A percentile compares a stretch with the other conserved stretches of the same genome.
Evolutionary conservation across 108 stramenopile species (phyloP).

Genomic region (Cyclotella choctawhatcheeana): DNA sequence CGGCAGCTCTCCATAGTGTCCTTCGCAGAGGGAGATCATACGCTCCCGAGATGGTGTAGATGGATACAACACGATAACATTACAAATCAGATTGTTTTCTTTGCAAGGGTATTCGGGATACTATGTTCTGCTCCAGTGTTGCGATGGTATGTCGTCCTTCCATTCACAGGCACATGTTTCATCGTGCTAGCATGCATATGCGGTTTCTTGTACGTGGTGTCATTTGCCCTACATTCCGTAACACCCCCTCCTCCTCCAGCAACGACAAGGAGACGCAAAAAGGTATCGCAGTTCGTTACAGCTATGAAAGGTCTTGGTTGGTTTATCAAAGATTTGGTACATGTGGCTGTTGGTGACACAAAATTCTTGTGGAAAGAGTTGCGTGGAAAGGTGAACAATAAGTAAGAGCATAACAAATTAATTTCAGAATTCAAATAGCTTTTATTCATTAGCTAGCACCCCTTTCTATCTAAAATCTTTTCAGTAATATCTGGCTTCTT

Average conservation of each 20-base stretch:
- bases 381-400: neutral
- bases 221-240: slow-evolving; percentile 20
- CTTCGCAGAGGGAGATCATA: slow-evolving; percentile 5
- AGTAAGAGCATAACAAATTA: too few species aligned
- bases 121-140: slow-evolving; percentile 8
- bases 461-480: slow-evolving; percentile 28
- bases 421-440: neutral
- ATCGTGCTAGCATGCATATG: slow-evolving; percentile 10
- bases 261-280: slow-evolving; percentile 4
- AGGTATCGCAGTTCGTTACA: slow-evolving; percentile 6
- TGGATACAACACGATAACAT: slow-evolving; percentile 17
- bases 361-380: slow-evolving; percentile 9
- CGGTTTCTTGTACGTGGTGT: slow-evolving; percentile 17
- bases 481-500: slow-evolving; percentile 27
- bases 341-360: neutral
- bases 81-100: neutral
- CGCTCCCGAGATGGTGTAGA: slow-evolving; percentile 8
- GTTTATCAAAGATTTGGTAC: slow-evolving; percentile 9
- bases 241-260: neutral
- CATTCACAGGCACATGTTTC: slow-evolving; percentile 11
- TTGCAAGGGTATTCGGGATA: slow-evolving; percentile 21
- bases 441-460: neutral
- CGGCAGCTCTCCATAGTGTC: slow-evolving; percentile 11
- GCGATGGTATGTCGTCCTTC: slow-evolving; percentile 19
- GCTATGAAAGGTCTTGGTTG: slow-evolving; percentile 5